Evolutionary conservation across 306 rosid genomes (phyloP).

Genomic region (Boehmeria nivea): DNA sequence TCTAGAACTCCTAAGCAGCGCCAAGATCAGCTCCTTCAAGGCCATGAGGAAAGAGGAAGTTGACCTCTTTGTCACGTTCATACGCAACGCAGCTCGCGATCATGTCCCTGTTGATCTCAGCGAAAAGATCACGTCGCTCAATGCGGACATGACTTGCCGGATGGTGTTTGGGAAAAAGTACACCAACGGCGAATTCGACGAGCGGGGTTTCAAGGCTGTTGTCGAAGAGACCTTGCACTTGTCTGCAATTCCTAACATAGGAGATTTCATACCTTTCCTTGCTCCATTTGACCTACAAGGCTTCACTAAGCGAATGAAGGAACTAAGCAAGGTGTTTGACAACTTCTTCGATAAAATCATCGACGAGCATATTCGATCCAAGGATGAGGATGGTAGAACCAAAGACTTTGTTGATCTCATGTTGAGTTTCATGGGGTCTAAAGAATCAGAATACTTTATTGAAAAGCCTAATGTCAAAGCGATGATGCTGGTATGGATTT

Average conservation of each 20-base stretch:
- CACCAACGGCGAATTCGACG: not conserved
- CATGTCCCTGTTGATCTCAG: constrained; percentile 22
- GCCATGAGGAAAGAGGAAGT: constrained; percentile 54
- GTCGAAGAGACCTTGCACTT: constrained; percentile 2
- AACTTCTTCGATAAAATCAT: constrained; percentile 52
- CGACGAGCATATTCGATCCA: constrained; percentile 45
- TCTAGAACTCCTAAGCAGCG: constrained; percentile 45
- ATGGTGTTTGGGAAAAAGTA: constrained; percentile 27
- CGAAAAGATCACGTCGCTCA: not conserved
- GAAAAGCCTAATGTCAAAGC: constrained; percentile 27
- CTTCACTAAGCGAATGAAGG: constrained; percentile 38
- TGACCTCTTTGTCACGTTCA: constrained; percentile 21
- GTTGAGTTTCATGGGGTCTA: constrained; percentile 40
- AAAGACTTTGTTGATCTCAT: constrained; percentile 66
- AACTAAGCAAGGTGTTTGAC: constrained; percentile 36
- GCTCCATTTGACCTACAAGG: constrained; percentile 32
- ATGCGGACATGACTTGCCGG: not conserved
- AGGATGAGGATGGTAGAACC: constrained; percentile 18
- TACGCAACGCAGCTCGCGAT: constrained; percentile 27
- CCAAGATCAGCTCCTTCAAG: constrained; percentile 40
- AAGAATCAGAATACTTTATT: constrained; percentile 44
- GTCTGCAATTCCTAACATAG: constrained; percentile 25
- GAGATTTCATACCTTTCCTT: constrained; percentile 34
- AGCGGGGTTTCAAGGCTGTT: constrained; percentile 21
- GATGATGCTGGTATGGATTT: constrained; percentile 23